Evolutionary conservation across 2,329 filamentous ascomycete genomes (phyloP).

Genomic region (Ophiocordyceps polyrhachis-furcata): DNA sequence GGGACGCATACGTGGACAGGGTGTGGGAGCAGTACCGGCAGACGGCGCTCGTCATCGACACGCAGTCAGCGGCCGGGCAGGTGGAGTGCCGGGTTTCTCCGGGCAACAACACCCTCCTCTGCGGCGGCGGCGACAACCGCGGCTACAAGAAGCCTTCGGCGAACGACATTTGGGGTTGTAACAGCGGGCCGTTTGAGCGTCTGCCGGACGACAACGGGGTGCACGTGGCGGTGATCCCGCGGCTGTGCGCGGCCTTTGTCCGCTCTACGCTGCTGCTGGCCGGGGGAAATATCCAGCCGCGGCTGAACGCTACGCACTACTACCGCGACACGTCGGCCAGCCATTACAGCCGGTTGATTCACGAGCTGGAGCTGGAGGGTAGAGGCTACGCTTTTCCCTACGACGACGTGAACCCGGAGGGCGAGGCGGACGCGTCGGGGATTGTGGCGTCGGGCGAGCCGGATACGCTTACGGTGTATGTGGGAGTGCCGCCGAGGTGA

Average conservation of each 20-base stretch:
- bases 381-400: slow-evolving; percentile 49
- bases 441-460: slow-evolving; percentile 10
- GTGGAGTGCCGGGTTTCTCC: slow-evolving; percentile 19
- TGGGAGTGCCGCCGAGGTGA: slow-evolving; percentile 7
- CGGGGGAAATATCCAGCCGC: slow-evolving; percentile 28
- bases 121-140: slow-evolving; percentile 21
- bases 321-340: slow-evolving; percentile 25
- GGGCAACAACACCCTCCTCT: slow-evolving; percentile 17
- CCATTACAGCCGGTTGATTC: slow-evolving; percentile 43
- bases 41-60: slow-evolving; percentile 22
- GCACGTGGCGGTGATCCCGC: slow-evolving; percentile 24
- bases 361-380: slow-evolving; percentile 38
- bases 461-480: slow-evolving; percentile 11
- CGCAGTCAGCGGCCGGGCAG: slow-evolving; percentile 19
- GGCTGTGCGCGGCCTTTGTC: slow-evolving; percentile 31
- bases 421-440: slow-evolving; percentile 27
- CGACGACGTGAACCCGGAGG: slow-evolving; percentile 45
- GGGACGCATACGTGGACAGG: slow-evolving; percentile 23
- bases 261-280: slow-evolving; percentile 25
- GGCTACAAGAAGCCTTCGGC: slow-evolving; percentile 23
- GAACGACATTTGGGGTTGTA: slow-evolving; percentile 31
- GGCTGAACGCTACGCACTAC: slow-evolving; percentile 17
- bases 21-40: slow-evolving; percentile 25
- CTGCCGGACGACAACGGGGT: slow-evolving; percentile 17
- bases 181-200: slow-evolving; percentile 26